These are phyloP conservation scores for Talaromyces piceae DNA, from an alignment of 2,329 filamentous ascomycete species.

Conservation along the genomic window DNA sequence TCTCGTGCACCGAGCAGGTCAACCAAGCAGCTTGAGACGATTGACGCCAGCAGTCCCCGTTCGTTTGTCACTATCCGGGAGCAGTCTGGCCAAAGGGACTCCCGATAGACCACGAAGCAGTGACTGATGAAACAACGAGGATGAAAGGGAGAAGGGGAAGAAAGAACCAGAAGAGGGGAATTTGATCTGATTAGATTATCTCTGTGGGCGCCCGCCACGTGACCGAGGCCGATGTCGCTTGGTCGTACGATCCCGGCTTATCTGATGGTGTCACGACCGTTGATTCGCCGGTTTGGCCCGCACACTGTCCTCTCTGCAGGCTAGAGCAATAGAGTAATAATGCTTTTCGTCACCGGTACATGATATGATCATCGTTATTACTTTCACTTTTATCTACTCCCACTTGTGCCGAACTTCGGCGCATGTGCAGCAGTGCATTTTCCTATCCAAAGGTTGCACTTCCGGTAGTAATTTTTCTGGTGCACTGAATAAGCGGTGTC, in stretches of 20 bases:
- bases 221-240: conserved; percentile 10
- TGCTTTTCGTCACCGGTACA: not conserved
- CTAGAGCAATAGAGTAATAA: not conserved
- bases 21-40: not conserved
- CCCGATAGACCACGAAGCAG: no score
- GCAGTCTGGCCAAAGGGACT: not conserved
- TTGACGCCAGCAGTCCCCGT: not conserved
- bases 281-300: not conserved
- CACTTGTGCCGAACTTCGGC: no score
- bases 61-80: not conserved
- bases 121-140: not conserved
- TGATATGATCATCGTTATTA: no score
- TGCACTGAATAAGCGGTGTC: no score
- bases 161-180: conserved; percentile 1
- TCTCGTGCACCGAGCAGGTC: not conserved
- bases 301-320: not conserved
- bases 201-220: conserved; percentile 5
- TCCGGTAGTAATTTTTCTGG: no score
- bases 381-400: no score
- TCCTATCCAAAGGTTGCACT: no score
- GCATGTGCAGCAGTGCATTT: no score
- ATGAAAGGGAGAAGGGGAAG: not conserved
- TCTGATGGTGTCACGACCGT: conserved; percentile 2
- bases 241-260: conserved; percentile 6
- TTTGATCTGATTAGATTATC: conserved; percentile 13